phyloP scores from a whole-genome alignment of 2,329 filamentous ascomycete species.

The Ceratocystis cubensis region DNA sequence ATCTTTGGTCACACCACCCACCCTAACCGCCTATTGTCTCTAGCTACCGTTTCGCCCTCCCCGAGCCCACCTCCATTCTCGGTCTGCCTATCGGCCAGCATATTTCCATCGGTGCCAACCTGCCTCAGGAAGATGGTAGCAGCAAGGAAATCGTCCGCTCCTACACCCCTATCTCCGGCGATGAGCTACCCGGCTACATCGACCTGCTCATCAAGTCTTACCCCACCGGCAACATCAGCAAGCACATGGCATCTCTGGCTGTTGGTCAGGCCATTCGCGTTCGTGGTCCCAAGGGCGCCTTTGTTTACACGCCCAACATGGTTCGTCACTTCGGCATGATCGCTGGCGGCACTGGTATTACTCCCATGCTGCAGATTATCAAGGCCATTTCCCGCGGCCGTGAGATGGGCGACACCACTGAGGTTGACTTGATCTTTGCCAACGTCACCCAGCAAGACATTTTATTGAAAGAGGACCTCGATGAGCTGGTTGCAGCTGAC shows the following conservation, averaged over 20 bases:
- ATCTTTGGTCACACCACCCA: background rate
- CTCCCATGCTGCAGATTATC: conserved; percentile 94
- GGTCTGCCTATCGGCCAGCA: conserved; percentile 97
- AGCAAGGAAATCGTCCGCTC: conserved; percentile 78
- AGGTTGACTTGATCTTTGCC: conserved; percentile 91
- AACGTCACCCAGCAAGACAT: conserved; percentile 93
- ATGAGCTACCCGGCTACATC: conserved; percentile 81
- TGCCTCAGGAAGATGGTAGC: conserved; percentile 54
- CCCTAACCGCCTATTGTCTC: background rate
- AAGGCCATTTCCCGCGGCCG: conserved; percentile 78
- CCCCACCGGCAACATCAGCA: conserved; percentile 93
- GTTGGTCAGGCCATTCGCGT: conserved; percentile 84
- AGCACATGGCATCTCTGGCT: conserved; percentile 70
- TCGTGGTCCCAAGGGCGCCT: conserved; percentile 88
- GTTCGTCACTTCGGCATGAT: conserved; percentile 96
- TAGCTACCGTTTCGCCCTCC: conserved; percentile 86
- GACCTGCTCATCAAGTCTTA: conserved; percentile 98
- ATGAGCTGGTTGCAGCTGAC: conserved; percentile 64
- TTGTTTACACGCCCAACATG: conserved; percentile 97
- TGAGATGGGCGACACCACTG: conserved; percentile 65
- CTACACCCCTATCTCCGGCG: conserved; percentile 83
- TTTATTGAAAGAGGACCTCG: conserved; percentile 81
- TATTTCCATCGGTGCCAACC: conserved; percentile 81
- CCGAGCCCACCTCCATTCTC: conserved; percentile 64
- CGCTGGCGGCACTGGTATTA: conserved; percentile 92